A percentile compares a stretch with the other conserved stretches of the same genome.
Conservation (phyloP, 2,329 filamentous ascomycete species). For the Phoma sp. region DNA sequence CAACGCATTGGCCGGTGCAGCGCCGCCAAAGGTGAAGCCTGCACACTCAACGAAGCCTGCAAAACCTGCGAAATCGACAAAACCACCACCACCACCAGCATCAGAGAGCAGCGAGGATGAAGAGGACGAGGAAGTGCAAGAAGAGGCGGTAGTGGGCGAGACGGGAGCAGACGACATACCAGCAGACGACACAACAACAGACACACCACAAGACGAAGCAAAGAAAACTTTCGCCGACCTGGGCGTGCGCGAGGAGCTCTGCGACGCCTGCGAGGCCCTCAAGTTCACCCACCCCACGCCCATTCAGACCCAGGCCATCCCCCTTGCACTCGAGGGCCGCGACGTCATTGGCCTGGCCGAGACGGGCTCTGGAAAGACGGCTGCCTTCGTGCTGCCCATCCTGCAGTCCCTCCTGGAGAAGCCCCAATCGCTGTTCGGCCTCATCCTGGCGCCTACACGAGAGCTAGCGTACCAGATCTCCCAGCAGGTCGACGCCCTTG, state of each 20-base stretch:
- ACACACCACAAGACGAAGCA: slow-evolving; percentile 25
- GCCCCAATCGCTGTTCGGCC: slow-evolving; percentile 83
- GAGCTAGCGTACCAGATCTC: slow-evolving; percentile 93
- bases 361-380: slow-evolving; percentile 95
- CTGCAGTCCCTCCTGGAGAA: slow-evolving; percentile 87
- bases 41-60: neutral
- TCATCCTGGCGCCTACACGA: slow-evolving; percentile 89
- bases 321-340: slow-evolving; percentile 76
- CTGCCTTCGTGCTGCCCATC: slow-evolving; percentile 91
- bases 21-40: slow-evolving; percentile 20
- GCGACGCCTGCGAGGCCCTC: slow-evolving; percentile 82
- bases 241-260: slow-evolving; percentile 84
- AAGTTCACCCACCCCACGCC: slow-evolving; percentile 87
- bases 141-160: slow-evolving; percentile 8
- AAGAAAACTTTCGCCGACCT: slow-evolving; percentile 72
- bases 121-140: slow-evolving; percentile 29
- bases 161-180: neutral
- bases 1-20: slow-evolving; percentile 19
- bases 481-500: slow-evolving; percentile 84
- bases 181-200: neutral
- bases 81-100: slow-evolving; percentile 22
- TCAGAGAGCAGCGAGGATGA: slow-evolving; percentile 38
- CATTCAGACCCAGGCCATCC: slow-evolving; percentile 87
- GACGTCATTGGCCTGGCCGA: slow-evolving; percentile 95
- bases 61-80: slow-evolving; percentile 24